Evolutionary conservation across 306 rosid genomes (phyloP), one percentile per base, ranked within the genome.

Genomic region (Betula pendula): DNA sequence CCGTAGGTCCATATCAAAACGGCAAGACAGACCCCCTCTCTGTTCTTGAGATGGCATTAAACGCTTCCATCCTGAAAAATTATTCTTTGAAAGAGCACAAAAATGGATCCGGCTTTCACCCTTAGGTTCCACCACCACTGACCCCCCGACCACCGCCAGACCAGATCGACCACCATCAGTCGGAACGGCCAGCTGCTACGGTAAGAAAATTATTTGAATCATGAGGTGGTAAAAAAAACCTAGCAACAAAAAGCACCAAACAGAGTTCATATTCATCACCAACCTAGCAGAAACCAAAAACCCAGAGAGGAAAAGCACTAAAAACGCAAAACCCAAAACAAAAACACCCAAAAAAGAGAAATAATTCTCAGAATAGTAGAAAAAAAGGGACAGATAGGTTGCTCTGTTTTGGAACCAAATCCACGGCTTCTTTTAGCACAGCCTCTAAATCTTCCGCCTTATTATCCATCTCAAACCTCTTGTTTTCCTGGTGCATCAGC

Each of bases 371-470:
- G 5, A 22, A 71, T 1, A 15, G 17, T n/a, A 69, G 9, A 19
- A 38, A 51, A 68, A 68, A 44, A 55, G 67, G 71, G 71, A 55
- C 79, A 27, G 70, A 53, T 42, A 59, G 73, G 63, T 53, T 77
- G 84, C 69, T 73, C 58, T 70, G 84, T 72, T 82, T 72, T 35
- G 10, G 29, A 86, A 92, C 97, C 95, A 92, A 90, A 85, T 92
- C 95, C 48, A 89, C 97, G 42, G 86, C 90, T 84, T 92, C 97
- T 81, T 90, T 92, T 79, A 84, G 24, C 59, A 92, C 93, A 44
- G 90, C 93, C 56, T 92, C 91, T 80, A 92, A 82, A 48, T 80
- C 69, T 47, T 84, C 91, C 53, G 75, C 83, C 58, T 92, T 85
- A 31, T 80, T 85, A 47, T 77, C 91, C 89, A 85, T 87, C 72